Base-by-base conservation (phyloP, 2,329 filamentous ascomycete genomes). In the Colletotrichum tofieldiae region DNA sequence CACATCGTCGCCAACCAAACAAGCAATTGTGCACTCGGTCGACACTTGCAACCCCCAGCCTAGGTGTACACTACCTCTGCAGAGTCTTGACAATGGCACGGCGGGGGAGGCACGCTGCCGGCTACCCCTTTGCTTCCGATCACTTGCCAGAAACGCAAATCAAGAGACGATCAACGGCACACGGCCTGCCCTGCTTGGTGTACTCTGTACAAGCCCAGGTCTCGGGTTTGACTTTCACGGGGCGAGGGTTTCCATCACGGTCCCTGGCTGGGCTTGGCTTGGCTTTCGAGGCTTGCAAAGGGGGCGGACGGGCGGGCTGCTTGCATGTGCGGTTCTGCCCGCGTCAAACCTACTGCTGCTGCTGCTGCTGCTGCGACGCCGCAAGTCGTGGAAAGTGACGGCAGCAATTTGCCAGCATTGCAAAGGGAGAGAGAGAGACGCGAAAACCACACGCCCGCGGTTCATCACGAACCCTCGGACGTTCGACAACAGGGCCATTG, bases 371-470 rank as follows among this genome's bases (percentile, higher is more conserved):
- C 35, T 8, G 35, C 32, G 35, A 32, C 58, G n/a, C 12, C 20
- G 49, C 56, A 35, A 32, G 58, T 16, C 41, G 32, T 8, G 35
- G 11, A 23, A 39, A n/a, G 32, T 39, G 54, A 43, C 41, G 41
- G 16, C 41, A 18, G 12, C 35, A 11, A 43, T 43, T 5, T 18
- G 41, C 41, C 41, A 43, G 41, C 41, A 18, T 2, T 11, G 35
- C 7, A 9, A 37, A 37, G 35, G 35, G 35, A 26, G 18, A n/a
- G 39, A 66, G 7, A 41, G 23, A 59, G 54, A 64, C 69, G 69
- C 69, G 69, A 68, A 72, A 72, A 68, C 58, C 65, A 68, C 69
- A 72, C 69, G 69, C 67, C 49, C 29, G 16, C 2, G 29, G 52
- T 29, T 29, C 52, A 55, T 64, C 58, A 68, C 58, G 51, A 64